These are phyloP conservation scores for Elsinoe perseae DNA, from an alignment of 2,329 filamentous ascomycete genomes.

Conservation along the genomic window DNA sequence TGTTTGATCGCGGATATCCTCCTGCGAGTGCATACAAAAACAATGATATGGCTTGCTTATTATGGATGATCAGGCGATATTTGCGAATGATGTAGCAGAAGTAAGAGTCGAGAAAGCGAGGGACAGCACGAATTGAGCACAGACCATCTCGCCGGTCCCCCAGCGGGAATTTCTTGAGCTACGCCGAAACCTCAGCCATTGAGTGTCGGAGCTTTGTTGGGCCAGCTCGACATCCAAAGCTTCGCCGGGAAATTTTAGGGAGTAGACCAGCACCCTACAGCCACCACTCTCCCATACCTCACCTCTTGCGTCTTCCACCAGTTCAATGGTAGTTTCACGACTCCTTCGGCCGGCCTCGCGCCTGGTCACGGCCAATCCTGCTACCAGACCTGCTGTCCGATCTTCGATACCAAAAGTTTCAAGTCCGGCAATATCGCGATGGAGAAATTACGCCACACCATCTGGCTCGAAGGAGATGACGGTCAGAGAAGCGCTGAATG, in stretches of 20 bases:
- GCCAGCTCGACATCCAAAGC: conserved; percentile 7
- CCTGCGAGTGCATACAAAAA: too few relatives aligned
- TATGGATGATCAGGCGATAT: too few relatives aligned
- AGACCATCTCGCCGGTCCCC: not conserved
- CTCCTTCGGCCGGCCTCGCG: conserved; percentile 58
- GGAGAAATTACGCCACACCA: conserved; percentile 50
- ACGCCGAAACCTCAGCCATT: not conserved
- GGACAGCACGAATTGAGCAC: not conserved
- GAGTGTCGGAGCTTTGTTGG: conserved; percentile 10
- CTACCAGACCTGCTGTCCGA: conserved; percentile 47
- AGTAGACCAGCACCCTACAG: not conserved
- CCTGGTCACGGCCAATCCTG: conserved; percentile 49
- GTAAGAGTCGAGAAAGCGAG: not conserved
- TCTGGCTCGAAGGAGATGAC: conserved; percentile 81
- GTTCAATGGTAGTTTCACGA: conserved; percentile 50
- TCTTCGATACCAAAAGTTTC: conserved; percentile 31
- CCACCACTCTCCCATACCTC: not conserved
- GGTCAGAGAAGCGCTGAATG: conserved; percentile 93
- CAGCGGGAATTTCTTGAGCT: conserved; percentile 7
- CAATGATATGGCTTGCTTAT: too few relatives aligned
- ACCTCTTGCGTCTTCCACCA: not conserved
- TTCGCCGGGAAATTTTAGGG: not conserved
- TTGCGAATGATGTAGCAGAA: too few relatives aligned
- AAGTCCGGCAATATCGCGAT: conserved; percentile 41
- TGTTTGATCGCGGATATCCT: too few relatives aligned